Percentiles rank a stretch among this genome's conserved stretches.
Conservation (phyloP, 169 alveolate genomes). For the Plasmodium reichenowi region DNA sequence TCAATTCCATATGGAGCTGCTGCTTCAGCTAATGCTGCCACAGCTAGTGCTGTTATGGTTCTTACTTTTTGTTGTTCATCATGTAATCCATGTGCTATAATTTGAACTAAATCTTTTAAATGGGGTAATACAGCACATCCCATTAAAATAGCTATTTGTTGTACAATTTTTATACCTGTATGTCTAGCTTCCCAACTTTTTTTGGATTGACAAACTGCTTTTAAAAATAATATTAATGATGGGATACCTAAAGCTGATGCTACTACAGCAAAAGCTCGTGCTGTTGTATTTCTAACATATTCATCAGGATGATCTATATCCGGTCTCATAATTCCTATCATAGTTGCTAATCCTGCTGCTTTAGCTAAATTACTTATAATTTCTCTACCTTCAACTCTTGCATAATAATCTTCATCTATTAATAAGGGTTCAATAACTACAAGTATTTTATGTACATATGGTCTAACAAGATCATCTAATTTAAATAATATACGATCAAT, state of each 20-base stretch:
- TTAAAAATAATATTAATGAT: constrained; percentile 96
- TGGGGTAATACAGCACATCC: constrained; percentile 99
- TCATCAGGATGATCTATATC: constrained; percentile 99
- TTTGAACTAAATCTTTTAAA: constrained; percentile 96
- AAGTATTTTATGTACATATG: constrained; percentile 98
- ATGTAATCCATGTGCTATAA: constrained; percentile 96
- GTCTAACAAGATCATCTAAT: constrained; percentile 97
- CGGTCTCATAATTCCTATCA: constrained; percentile 99
- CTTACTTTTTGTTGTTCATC: constrained; percentile 97
- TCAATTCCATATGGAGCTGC: constrained; percentile 99
- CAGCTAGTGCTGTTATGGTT: constrained; percentile 98
- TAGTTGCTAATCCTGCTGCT: constrained; percentile 99
- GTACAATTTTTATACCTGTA: constrained; percentile 99
- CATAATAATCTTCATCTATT: constrained; percentile 99
- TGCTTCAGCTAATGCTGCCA: constrained; percentile 99
- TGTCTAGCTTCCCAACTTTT: constrained; percentile 99
- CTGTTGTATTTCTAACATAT: constrained; percentile 97
- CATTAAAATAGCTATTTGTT: constrained; percentile 97
- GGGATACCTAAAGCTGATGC: constrained; percentile 99
- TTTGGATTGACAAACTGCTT: constrained; percentile 98
- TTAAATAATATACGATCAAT: constrained; percentile 97
- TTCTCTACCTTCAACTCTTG: constrained; percentile 99
- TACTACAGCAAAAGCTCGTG: constrained; percentile 99
- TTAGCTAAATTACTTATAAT: constrained; percentile 95
- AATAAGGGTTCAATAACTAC: constrained; percentile 99